Base-by-base conservation (phyloP, 2,329 filamentous ascomycete species). In the Neurospora sp. region DNA sequence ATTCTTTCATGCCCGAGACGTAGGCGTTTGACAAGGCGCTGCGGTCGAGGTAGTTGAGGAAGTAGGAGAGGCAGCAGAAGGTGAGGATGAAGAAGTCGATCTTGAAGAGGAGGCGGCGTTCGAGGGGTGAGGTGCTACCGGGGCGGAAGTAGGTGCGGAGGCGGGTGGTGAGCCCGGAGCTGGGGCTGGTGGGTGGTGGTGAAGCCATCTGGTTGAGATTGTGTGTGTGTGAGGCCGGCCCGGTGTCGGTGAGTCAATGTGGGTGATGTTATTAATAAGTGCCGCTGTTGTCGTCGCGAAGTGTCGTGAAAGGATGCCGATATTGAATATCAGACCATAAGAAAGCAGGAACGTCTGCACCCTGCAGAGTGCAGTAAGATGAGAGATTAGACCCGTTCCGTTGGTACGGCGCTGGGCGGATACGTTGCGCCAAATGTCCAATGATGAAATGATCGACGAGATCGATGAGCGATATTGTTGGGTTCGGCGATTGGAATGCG, bases 51-150 rank as follows among this genome's bases (percentile, higher is more conserved):
- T 86, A 86, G 74, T 86, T 86, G 73, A 84, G 79, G 69, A 87
- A 83, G 74, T 86, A 87, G 73, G 82, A 84, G 67, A 89, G 75
- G 74, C 87, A 89, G 77, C 87, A 89, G 74, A 89, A 89, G 0
- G 85, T 87, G 65, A 89, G 77, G 73, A 89, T 89, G 78, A 89
- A 89, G 74, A 88, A 89, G 75, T 89, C 87, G 66, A 88, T 86
- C 79, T 87, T 88, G 52, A 81, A 82, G 6, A 89, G 79, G 38
- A 89, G 77, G 70, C 80, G 81, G 39, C 79, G 77, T 75, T 83
- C 82, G 2, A 79, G 80, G 0, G 80, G 79, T 11, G 23, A 12
- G 5, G 52, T 8, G 23, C 2, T 1, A 5, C 23, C 15, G 28
- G 52, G 15, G 8, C 8, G 52, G 52, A 62, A 62, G 8, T 36